Evolutionary conservation across 306 rosid genomes (phyloP).

Genomic region (Cucurbita ficifolia): DNA sequence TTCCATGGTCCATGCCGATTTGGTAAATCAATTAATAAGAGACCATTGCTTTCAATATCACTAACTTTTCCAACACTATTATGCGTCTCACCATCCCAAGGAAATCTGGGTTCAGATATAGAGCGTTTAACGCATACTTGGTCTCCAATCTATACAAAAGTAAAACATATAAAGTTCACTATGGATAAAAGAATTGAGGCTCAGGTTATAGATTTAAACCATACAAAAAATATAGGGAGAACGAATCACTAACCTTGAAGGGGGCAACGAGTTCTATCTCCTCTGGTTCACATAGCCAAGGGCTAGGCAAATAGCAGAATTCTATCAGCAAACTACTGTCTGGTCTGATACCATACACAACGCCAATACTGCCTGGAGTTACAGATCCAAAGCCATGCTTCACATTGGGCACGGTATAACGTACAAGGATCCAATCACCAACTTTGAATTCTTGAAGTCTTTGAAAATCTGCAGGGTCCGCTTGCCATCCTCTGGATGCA

Average conservation of each 20-base stretch:
- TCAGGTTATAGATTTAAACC: neutral
- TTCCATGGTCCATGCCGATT: slow-evolving; percentile 93
- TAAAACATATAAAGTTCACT: slow-evolving; percentile 6
- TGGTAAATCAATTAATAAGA: slow-evolving; percentile 74
- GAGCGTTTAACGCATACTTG: slow-evolving; percentile 92
- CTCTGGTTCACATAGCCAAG: slow-evolving; percentile 99
- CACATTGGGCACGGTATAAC: slow-evolving; percentile 82
- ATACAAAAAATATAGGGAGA: neutral
- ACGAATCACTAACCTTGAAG: slow-evolving; percentile 44
- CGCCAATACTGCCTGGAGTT: slow-evolving; percentile 97
- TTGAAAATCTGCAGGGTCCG: slow-evolving; percentile 99
- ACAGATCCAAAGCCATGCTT: slow-evolving; percentile 96
- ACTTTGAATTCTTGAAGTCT: slow-evolving; percentile 98
- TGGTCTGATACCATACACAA: slow-evolving; percentile 90
- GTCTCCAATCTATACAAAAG: slow-evolving; percentile 62
- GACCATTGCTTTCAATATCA: slow-evolving; percentile 97
- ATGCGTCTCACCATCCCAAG: slow-evolving; percentile 99
- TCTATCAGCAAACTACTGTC: slow-evolving; percentile 88
- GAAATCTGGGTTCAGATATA: slow-evolving; percentile 95
- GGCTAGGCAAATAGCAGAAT: slow-evolving; percentile 84
- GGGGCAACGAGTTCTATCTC: slow-evolving; percentile 92
- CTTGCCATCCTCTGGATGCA: slow-evolving; percentile 99
- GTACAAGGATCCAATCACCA: slow-evolving; percentile 96
- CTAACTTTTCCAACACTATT: slow-evolving; percentile 92
- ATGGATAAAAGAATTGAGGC: slow-evolving; percentile 4